A percentile compares a stretch with the other conserved stretches of the same genome.
Conservation (phyloP, 768 basidiomycete species). For the Amanita fuliginea region DNA sequence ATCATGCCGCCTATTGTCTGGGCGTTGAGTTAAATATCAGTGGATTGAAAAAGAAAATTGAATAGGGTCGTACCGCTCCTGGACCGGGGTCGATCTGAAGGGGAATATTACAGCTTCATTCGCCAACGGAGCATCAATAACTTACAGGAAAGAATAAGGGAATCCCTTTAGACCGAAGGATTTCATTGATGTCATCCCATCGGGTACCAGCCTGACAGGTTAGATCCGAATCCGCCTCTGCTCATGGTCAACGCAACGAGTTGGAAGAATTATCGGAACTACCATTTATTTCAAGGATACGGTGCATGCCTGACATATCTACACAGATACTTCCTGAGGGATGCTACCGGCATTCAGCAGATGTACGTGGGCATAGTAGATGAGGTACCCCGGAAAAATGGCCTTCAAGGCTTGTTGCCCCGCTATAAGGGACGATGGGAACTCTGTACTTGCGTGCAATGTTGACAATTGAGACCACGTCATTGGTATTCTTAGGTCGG, state of each 20-base stretch:
- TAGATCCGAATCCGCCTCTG: slow-evolving; percentile 65
- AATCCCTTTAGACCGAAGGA: slow-evolving; percentile 56
- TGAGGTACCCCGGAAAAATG: slow-evolving; percentile 64
- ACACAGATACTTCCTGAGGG: slow-evolving; percentile 64
- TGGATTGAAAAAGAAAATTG: background rate
- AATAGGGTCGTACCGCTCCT: slow-evolving; percentile 35
- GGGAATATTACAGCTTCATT: background rate
- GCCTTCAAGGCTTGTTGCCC: slow-evolving; percentile 82
- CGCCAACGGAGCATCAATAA: background rate
- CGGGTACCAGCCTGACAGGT: slow-evolving; percentile 65
- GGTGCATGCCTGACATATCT: slow-evolving; percentile 76
- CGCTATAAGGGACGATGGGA: slow-evolving; percentile 74
- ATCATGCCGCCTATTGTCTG: slow-evolving; percentile 86
- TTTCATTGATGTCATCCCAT: slow-evolving; percentile 72
- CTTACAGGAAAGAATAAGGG: slow-evolving; percentile 82
- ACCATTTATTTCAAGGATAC: slow-evolving; percentile 71
- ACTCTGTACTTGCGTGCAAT: slow-evolving; percentile 63
- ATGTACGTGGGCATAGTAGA: slow-evolving; percentile 1
- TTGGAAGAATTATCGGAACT: slow-evolving; percentile 5
- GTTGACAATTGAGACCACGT: slow-evolving; percentile 73
- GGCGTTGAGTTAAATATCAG: slow-evolving; percentile 2
- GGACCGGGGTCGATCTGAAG: slow-evolving; percentile 60
- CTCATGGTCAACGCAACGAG: background rate
- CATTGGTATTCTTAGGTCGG: slow-evolving; percentile 56
- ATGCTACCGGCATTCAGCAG: slow-evolving; percentile 19